phyloP scores from a whole-genome alignment of 768 basidiomycete species.

The Lyophyllum atratum region DNA sequence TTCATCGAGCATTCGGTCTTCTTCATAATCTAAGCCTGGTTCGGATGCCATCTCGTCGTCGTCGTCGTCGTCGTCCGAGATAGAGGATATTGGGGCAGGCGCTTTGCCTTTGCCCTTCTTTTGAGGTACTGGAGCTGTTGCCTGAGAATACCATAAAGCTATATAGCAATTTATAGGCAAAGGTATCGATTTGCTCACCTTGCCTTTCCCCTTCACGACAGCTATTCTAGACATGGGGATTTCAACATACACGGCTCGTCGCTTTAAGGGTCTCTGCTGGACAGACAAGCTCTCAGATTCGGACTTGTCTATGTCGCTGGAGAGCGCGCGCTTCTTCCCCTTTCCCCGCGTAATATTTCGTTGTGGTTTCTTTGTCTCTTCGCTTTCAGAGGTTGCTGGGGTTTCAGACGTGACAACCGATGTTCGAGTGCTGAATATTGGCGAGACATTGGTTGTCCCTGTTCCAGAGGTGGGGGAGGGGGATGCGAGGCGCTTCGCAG shows the following conservation, averaged over 20 bases:
- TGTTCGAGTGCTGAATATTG: slow-evolving; percentile 48
- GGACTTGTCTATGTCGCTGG: slow-evolving; percentile 21
- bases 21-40: slow-evolving; percentile 41
- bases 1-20: slow-evolving; percentile 42
- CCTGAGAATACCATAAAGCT: slow-evolving; percentile 10
- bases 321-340: slow-evolving; percentile 26
- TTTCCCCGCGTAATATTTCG: slow-evolving; percentile 11
- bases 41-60: slow-evolving; percentile 34
- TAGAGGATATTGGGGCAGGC: slow-evolving; percentile 25
- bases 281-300: slow-evolving; percentile 23
- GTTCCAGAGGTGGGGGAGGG: slow-evolving; percentile 42
- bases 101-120: slow-evolving; percentile 42
- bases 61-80: slow-evolving; percentile 33
- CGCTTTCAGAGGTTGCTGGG: slow-evolving; percentile 53
- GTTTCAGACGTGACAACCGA: slow-evolving; percentile 49
- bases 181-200: slow-evolving; percentile 19
- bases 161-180: background rate
- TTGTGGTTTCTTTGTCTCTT: slow-evolving; percentile 21
- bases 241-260: slow-evolving; percentile 40
- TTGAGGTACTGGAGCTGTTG: slow-evolving; percentile 1
- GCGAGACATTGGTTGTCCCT: slow-evolving; percentile 47
- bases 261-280: slow-evolving; percentile 32
- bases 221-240: slow-evolving; percentile 20
- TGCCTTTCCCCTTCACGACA: slow-evolving; percentile 23
- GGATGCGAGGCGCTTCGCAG: slow-evolving; percentile 27